Conservation (phyloP, 257 asterid genomes). For the Penstemon newberryi region DNA sequence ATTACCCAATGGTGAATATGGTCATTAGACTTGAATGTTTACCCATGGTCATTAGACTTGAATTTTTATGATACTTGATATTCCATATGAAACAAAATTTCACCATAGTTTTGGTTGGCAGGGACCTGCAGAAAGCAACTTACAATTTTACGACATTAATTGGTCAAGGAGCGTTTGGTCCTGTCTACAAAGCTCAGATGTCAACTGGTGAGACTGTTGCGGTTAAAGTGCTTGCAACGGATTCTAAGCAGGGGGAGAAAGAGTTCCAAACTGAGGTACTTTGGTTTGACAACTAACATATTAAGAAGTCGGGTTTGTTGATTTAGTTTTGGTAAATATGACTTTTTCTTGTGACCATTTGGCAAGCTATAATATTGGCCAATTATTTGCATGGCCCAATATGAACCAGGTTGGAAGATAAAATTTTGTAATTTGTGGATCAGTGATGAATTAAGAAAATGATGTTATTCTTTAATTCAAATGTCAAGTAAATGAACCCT, state of each 20-base stretch:
- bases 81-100: too few species aligned
- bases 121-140: constrained; percentile 96
- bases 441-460: too few species aligned
- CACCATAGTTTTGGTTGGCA: constrained; percentile 34
- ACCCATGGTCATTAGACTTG: too few species aligned
- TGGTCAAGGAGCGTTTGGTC: constrained; percentile 96
- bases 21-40: too few species aligned
- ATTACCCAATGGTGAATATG: too few species aligned
- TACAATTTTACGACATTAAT: constrained; percentile 76
- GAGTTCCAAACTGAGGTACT: constrained; percentile 94
- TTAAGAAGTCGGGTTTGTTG: background rate
- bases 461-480: background rate
- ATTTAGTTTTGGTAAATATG: background rate
- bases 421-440: too few species aligned
- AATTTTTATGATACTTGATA: too few species aligned
- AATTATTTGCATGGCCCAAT: background rate
- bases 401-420: too few species aligned
- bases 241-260: constrained; percentile 93
- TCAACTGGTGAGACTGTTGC: constrained; percentile 80
- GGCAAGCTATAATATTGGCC: background rate
- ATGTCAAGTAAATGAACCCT: background rate
- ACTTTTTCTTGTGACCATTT: background rate
- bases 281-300: constrained; percentile 12
- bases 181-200: constrained; percentile 92
- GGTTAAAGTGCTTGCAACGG: constrained; percentile 88